Evolutionary conservation across 768 basidiomycete genomes (phyloP).

Genomic region (Scleroderma bovista): DNA sequence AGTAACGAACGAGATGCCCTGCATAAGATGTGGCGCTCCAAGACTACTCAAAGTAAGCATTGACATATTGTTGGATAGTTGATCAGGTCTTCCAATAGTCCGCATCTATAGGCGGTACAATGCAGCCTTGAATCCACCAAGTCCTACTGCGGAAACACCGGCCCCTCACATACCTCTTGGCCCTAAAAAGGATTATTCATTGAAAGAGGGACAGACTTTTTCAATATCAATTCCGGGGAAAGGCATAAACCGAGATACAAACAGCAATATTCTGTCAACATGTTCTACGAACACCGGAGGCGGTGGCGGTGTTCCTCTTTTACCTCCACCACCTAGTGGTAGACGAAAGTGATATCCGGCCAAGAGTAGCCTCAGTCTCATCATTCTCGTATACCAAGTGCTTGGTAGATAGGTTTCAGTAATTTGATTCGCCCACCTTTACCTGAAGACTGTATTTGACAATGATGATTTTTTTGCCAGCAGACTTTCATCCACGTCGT

Average conservation of each 20-base stretch:
- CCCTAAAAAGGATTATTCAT: conserved; percentile 88
- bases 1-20: conserved; percentile 5
- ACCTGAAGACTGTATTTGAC: too few species aligned
- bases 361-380: neutral
- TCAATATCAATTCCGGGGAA: conserved; percentile 88
- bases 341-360: conserved; percentile 34
- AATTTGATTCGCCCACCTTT: too few species aligned
- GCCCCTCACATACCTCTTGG: conserved; percentile 71
- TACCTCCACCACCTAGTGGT: conserved; percentile 76
- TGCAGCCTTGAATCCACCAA: conserved; percentile 53
- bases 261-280: conserved; percentile 35
- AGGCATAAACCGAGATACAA: conserved; percentile 33
- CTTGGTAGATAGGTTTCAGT: too few species aligned
- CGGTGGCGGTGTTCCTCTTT: conserved; percentile 51
- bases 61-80: neutral
- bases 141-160: conserved; percentile 36
- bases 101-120: conserved; percentile 47
- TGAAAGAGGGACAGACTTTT: conserved; percentile 95
- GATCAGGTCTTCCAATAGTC: neutral
- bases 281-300: conserved; percentile 20
- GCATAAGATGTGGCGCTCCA: conserved; percentile 73
- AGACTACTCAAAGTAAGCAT: conserved; percentile 71
- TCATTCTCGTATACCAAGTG: neutral
- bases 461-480: too few species aligned
- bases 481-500: too few species aligned